Conservation (phyloP, 352 stramenopile species). For the Phytophthora idaei region DNA sequence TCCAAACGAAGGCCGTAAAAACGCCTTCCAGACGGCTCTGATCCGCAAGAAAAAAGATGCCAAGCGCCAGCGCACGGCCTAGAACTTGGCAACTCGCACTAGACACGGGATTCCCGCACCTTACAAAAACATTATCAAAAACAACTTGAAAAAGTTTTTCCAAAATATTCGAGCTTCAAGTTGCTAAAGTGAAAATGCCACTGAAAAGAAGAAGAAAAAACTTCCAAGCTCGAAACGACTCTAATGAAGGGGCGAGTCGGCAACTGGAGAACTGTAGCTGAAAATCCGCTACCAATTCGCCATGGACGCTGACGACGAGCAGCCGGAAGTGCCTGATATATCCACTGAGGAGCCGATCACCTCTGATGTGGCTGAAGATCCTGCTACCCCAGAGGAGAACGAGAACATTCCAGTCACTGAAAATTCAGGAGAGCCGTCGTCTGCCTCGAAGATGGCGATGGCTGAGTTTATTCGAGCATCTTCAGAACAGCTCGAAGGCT, state of each 20-base stretch:
- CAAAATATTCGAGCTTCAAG: neutral
- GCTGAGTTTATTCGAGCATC: conserved; percentile 38
- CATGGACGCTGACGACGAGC: conserved; percentile 22
- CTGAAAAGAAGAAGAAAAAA: neutral
- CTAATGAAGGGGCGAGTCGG: neutral
- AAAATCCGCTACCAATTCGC: conserved; percentile 1
- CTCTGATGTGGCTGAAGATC: conserved; percentile 15
- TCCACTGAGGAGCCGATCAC: conserved; percentile 7
- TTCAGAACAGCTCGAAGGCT: conserved; percentile 20
- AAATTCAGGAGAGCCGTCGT: conserved; percentile 11
- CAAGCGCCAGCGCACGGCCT: conserved; percentile 39
- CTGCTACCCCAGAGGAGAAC: conserved; percentile 22
- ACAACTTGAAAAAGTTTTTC: neutral
- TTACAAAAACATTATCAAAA: conserved; percentile 23
- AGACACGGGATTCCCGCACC: conserved; percentile 20
- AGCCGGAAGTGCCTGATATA: conserved; percentile 9
- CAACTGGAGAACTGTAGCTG: neutral
- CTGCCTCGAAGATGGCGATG: conserved; percentile 32
- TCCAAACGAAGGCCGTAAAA: conserved; percentile 71
- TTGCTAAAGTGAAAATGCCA: neutral
- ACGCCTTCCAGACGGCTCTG: conserved; percentile 70
- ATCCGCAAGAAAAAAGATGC: conserved; percentile 62
- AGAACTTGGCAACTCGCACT: conserved; percentile 5
- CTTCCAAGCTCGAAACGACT: conserved; percentile 13
- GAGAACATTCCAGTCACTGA: conserved; percentile 10